Conservation (phyloP, 768 basidiomycete species). For the Trametes cubensis region DNA sequence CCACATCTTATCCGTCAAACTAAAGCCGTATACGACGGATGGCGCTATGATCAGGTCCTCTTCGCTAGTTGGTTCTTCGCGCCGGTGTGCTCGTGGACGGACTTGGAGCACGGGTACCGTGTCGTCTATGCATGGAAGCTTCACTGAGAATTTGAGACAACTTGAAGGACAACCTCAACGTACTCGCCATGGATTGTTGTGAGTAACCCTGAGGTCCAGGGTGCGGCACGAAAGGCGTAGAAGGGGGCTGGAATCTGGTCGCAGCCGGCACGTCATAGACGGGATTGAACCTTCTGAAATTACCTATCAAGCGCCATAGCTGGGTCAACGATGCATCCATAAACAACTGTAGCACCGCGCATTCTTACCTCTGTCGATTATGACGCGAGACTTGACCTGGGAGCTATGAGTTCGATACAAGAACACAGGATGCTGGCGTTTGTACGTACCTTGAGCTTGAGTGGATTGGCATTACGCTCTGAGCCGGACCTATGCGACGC, state of each 20-base stretch:
- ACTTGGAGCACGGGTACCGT: constrained; percentile 16
- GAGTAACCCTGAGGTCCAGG: no score
- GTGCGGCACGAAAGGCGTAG: no score
- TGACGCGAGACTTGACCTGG: constrained; percentile 60
- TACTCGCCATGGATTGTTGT: no score
- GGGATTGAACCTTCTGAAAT: no score
- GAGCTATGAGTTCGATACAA: background rate
- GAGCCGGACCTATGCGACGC: constrained; percentile 36
- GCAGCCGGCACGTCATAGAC: no score
- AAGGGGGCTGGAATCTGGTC: no score
- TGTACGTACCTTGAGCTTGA: constrained; percentile 51
- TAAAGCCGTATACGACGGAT: constrained; percentile 61
- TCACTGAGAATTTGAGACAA: no score
- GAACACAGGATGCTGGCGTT: background rate
- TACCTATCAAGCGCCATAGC: no score
- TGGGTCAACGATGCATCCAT: no score
- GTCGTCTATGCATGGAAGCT: background rate
- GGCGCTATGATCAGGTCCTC: constrained; percentile 58
- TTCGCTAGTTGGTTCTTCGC: constrained; percentile 31
- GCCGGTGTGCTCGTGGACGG: background rate
- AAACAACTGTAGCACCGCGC: no score
- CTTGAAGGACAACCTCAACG: background rate
- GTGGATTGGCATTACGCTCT: constrained; percentile 29
- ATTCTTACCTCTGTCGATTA: constrained; percentile 58
- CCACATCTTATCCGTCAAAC: constrained; percentile 60